Evolutionary conservation across 1,284 basidiomycete species (phyloP).

Genomic region (Lentinula novae-zelandiae): DNA sequence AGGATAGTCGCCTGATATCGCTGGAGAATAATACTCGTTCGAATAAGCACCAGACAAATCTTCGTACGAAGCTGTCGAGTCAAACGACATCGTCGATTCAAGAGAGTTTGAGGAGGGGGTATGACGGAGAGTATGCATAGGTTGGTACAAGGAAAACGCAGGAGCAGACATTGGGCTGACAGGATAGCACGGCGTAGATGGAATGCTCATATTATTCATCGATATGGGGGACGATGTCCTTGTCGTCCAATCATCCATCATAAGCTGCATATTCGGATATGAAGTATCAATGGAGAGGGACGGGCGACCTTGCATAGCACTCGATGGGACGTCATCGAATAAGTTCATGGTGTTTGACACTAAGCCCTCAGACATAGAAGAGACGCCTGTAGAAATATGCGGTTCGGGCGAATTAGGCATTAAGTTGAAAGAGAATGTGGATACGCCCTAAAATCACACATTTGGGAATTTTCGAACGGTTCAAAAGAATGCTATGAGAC

Average conservation of each 20-base stretch:
- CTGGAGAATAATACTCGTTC: background rate
- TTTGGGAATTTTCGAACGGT: background rate
- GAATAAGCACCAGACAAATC: conserved; percentile 9
- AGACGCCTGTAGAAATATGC: conserved; percentile 22
- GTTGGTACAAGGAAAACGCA: conserved; percentile 1
- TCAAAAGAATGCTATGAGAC: background rate
- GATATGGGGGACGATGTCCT: conserved; percentile 8
- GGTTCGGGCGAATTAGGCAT: conserved; percentile 15
- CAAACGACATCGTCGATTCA: conserved; percentile 4
- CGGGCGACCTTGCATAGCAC: conserved; percentile 10
- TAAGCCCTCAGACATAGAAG: conserved; percentile 3
- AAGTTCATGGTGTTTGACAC: conserved; percentile 16
- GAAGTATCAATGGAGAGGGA: conserved; percentile 28
- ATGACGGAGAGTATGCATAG: background rate
- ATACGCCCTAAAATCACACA: conserved; percentile 30
- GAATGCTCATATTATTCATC: conserved; percentile 2
- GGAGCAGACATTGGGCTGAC: conserved; percentile 1
- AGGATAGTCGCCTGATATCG: background rate
- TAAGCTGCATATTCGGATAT: conserved; percentile 15
- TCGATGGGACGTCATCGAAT: conserved; percentile 11
- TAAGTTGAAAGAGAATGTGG: conserved; percentile 47
- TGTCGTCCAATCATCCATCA: conserved; percentile 7
- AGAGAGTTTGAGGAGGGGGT: conserved; percentile 5
- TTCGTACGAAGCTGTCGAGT: conserved; percentile 10
- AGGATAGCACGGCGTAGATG: conserved; percentile 10